A percentile compares a stretch with the other conserved stretches of the same genome.
phyloP scores from a whole-genome alignment of 257 asterid species.

The Ballota nigra region DNA sequence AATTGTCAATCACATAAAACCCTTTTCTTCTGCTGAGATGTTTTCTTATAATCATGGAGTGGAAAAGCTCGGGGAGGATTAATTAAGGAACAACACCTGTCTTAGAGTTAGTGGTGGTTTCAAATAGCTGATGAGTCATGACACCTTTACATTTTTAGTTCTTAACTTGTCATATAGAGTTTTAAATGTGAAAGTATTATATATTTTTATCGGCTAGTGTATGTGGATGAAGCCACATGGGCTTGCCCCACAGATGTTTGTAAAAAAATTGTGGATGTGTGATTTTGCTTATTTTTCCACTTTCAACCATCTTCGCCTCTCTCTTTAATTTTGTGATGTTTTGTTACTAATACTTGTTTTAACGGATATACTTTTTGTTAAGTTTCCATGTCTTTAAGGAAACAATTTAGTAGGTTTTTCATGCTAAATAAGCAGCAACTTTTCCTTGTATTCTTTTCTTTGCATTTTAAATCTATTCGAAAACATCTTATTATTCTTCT shows the following conservation, averaged over 20 bases:
- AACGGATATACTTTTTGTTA: neutral
- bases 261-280: neutral
- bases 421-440: neutral
- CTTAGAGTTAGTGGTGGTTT: too few relatives aligned
- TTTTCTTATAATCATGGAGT: neutral
- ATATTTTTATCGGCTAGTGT: too few relatives aligned
- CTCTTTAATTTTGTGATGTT: neutral
- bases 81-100: too few relatives aligned
- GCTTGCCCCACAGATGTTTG: too few relatives aligned
- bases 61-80: neutral
- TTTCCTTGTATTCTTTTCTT: neutral
- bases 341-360: neutral
- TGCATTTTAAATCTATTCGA: neutral
- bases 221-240: too few relatives aligned
- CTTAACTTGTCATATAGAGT: too few relatives aligned
- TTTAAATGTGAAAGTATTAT: too few relatives aligned
- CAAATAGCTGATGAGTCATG: too few relatives aligned
- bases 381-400: neutral
- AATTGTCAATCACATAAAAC: neutral
- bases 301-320: neutral
- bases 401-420: neutral
- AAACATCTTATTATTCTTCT: neutral
- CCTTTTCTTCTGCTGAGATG: neutral
- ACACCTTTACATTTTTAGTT: too few relatives aligned
- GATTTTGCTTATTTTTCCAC: neutral